phyloP scores from a whole-genome alignment of 805 yeast genomes.

The Candida pseudoglaebosa region DNA sequence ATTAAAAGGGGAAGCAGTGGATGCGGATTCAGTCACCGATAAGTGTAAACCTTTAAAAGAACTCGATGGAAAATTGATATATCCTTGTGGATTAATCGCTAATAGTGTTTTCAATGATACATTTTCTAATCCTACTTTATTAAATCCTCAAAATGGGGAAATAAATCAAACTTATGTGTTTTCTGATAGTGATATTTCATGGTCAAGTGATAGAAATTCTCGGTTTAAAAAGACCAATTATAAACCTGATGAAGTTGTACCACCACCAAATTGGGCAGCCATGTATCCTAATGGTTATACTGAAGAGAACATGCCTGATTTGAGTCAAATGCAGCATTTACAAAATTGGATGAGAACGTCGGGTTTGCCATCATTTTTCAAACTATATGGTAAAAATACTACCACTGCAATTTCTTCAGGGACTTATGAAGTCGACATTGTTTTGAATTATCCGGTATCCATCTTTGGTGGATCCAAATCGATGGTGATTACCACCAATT shows the following conservation, averaged over 20 bases:
- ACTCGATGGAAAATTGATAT: constrained; percentile 46
- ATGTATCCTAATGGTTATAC: constrained; percentile 85
- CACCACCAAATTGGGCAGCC: constrained; percentile 90
- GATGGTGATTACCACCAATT: constrained; percentile 73
- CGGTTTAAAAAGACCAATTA: constrained; percentile 74
- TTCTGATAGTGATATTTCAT: constrained; percentile 65
- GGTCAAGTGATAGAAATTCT: constrained; percentile 68
- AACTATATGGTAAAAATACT: constrained; percentile 73
- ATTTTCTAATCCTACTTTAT: constrained; percentile 49
- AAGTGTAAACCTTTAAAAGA: constrained; percentile 33
- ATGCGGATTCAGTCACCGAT: constrained; percentile 43
- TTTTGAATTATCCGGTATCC: constrained; percentile 75
- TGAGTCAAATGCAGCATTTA: constrained; percentile 73
- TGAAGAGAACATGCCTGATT: constrained; percentile 71
- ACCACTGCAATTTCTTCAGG: constrained; percentile 56
- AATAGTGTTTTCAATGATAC: constrained; percentile 91
- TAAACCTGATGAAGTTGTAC: constrained; percentile 66
- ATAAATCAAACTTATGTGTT: constrained; percentile 42
- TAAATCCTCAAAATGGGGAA: constrained; percentile 41
- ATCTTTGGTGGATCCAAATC: constrained; percentile 88
- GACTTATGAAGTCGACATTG: constrained; percentile 63
- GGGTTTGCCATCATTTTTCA: constrained; percentile 84
- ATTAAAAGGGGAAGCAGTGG: constrained; percentile 69
- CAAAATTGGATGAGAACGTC: constrained; percentile 99
- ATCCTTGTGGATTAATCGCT: constrained; percentile 95